Percentiles rank a stretch among this genome's conserved stretches.
Evolutionary conservation across 805 yeast species (phyloP).

Genomic region (Pichia rugopelliculosa): DNA sequence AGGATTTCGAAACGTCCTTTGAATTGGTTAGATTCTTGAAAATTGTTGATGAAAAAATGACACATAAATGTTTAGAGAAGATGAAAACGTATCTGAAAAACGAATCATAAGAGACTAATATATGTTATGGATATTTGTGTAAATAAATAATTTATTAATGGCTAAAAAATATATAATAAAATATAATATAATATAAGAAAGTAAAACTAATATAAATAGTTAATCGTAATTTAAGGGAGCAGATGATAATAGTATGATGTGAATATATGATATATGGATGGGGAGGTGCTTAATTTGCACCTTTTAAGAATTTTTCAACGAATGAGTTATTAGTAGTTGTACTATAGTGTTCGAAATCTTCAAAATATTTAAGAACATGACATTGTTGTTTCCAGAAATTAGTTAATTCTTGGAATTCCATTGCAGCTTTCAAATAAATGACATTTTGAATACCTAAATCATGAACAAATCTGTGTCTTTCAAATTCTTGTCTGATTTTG

Average conservation of each 20-base stretch:
- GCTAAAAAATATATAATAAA: slow-evolving; percentile 1
- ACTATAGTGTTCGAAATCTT: slow-evolving; percentile 51
- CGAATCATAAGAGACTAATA: neutral
- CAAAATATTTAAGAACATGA: slow-evolving; percentile 77
- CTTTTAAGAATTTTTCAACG: slow-evolving; percentile 67
- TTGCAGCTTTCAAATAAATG: slow-evolving; percentile 72
- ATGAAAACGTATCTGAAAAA: slow-evolving; percentile 12
- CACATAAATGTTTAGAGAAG: slow-evolving; percentile 31
- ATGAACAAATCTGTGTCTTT: slow-evolving; percentile 67
- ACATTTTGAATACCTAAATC: slow-evolving; percentile 62
- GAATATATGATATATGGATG: slow-evolving; percentile 12
- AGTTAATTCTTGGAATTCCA: slow-evolving; percentile 83
- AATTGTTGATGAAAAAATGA: slow-evolving; percentile 33
- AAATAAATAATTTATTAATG: slow-evolving; percentile 5
- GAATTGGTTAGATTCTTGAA: slow-evolving; percentile 49
- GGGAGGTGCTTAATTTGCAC: slow-evolving; percentile 30
- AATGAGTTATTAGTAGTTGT: slow-evolving; percentile 53
- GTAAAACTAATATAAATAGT: slow-evolving; percentile 16
- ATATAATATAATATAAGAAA: neutral
- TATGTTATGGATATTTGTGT: neutral
- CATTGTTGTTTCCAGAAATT: slow-evolving; percentile 89
- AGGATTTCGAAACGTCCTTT: slow-evolving; percentile 47
- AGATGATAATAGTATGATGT: neutral
- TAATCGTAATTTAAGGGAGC: neutral
- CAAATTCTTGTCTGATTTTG: slow-evolving; percentile 83